Evolutionary conservation across 2,329 filamentous ascomycete species (phyloP), one percentile per base, ranked within the genome.

Genomic region (Fusarium pininemorale): DNA sequence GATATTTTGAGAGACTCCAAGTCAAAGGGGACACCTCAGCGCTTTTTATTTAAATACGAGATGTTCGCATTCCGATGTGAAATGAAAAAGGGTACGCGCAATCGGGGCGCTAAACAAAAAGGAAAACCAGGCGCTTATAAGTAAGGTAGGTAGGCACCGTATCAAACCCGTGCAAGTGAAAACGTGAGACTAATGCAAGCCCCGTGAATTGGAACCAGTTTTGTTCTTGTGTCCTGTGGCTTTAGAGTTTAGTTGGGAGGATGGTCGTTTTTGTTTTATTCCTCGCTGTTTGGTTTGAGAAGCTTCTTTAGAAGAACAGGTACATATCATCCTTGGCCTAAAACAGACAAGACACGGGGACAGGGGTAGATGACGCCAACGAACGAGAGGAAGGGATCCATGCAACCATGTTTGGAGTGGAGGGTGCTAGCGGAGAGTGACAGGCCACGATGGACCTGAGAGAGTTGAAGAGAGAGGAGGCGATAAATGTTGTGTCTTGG

Each of bases 61-160:
- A 66, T 64, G 56, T 72, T 51, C 61, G 75, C 64, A 75, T 76
- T 74, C 66, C 70, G 50, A 44, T 32, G 9, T 39, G 37, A 39
- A 35, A 69, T 63, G 47, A 69, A 62, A 48, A 42, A 66, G 38
- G 16, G 42, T 28, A 26, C 16, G 35, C 32, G 35, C 28, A 41
- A 54, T 48, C 38, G 28, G 32, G 62, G 20, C 35, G 44, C 22
- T 12, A 47, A 38, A 42, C 7, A 50, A 51, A 56, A 62, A 53
- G 35, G 18, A 56, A 71, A 66, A 53, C 30, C 24, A 41, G 51
- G 61, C 55, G 65, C 66, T 75, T 75, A 76, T 75, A 73, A 74
- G 59, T 4, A 24, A 24, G 24, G 24, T 35, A 35, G 14, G 32
- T 35, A 35, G 32, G 44, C 18, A 45, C 44, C 7, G 42, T 74